phyloP scores from a whole-genome alignment of 192 early-diverging fungal genomes.

The Podila clonocystis region DNA sequence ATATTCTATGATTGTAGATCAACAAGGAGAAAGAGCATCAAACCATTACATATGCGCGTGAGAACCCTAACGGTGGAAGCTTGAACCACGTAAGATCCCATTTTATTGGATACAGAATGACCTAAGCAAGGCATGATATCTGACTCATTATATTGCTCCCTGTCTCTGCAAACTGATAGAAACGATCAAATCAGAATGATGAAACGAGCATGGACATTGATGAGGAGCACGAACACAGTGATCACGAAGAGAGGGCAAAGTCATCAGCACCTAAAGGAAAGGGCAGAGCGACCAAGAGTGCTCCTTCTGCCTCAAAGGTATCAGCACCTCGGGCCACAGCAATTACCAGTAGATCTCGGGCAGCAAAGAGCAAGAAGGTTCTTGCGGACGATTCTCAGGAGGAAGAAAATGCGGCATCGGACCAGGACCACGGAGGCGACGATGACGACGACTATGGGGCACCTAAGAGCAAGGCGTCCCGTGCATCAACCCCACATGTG shows the following conservation, averaged over 20 bases:
- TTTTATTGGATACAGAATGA: too few relatives aligned
- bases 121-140: too few relatives aligned
- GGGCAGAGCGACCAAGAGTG: not conserved
- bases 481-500: constrained; percentile 14
- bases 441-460: constrained; percentile 7
- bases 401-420: not conserved
- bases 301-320: not conserved
- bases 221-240: constrained; percentile 21
- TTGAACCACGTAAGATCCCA: constrained; percentile 22
- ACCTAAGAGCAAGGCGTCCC: not conserved
- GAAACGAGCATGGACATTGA: constrained; percentile 32
- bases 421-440: constrained; percentile 3
- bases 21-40: constrained; percentile 44
- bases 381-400: constrained; percentile 26
- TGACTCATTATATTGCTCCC: not conserved
- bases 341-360: not conserved
- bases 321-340: not conserved
- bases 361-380: constrained; percentile 23
- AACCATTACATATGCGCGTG: constrained; percentile 30
- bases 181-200: constrained; percentile 2
- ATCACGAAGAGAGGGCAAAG: not conserved
- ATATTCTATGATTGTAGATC: constrained; percentile 18
- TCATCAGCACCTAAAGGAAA: not conserved
- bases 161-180: constrained; percentile 11
- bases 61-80: constrained; percentile 35